Evolutionary conservation across 768 basidiomycete species (phyloP).

Genomic region (Mycena amicta): DNA sequence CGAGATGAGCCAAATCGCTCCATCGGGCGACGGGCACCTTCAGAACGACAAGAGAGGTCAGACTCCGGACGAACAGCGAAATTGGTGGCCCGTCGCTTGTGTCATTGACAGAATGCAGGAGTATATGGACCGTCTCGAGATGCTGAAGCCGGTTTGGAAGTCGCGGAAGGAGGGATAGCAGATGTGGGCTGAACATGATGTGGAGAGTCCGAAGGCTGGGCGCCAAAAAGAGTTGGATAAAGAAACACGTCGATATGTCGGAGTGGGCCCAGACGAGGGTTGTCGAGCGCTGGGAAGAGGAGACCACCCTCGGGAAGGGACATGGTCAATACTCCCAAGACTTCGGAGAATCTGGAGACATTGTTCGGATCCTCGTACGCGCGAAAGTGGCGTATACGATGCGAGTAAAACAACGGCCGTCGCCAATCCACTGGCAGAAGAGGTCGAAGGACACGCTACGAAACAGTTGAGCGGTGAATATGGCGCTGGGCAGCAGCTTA

Average conservation of each 20-base stretch:
- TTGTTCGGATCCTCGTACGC: not conserved
- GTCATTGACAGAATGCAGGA: not conserved
- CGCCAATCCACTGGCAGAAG: not conserved
- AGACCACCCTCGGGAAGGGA: not conserved
- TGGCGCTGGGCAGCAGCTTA: not conserved
- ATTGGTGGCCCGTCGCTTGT: not conserved
- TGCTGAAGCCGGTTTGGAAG: not conserved
- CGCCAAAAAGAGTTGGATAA: not conserved
- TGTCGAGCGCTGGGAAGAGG: not conserved
- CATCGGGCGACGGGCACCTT: not conserved
- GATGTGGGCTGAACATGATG: not conserved
- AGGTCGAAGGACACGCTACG: not conserved
- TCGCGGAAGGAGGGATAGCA: not conserved
- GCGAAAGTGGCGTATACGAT: not conserved
- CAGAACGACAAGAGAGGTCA: not conserved
- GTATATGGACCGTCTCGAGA: not conserved
- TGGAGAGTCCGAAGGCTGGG: not conserved
- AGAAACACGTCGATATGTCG: not conserved
- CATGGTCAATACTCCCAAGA: not conserved
- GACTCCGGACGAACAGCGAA: not conserved
- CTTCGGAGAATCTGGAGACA: too few species aligned
- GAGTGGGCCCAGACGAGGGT: not conserved
- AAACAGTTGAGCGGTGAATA: not conserved
- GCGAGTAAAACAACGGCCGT: not conserved
- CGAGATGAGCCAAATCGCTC: not conserved